Percentiles rank a stretch among this genome's conserved stretches.
phyloP scores from a whole-genome alignment of 1,284 basidiomycete genomes.

The Earliella scabrosa region DNA sequence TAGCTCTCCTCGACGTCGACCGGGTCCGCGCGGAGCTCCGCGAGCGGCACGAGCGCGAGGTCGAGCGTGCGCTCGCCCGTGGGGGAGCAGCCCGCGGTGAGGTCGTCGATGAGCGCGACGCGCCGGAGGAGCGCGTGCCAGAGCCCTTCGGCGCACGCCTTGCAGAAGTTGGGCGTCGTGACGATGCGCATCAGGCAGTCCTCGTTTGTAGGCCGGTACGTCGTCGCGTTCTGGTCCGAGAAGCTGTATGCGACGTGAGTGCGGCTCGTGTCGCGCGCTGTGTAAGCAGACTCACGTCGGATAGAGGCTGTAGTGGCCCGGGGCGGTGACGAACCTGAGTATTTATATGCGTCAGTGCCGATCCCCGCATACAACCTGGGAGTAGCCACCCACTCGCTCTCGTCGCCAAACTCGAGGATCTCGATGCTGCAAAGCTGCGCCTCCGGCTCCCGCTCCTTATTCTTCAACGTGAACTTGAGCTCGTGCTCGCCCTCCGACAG shows the following conservation, averaged over 20 bases:
- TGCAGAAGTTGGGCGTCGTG: slow-evolving; percentile 74
- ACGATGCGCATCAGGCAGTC: slow-evolving; percentile 85
- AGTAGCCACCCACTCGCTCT: slow-evolving; percentile 53
- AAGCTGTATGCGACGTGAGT: slow-evolving; percentile 43
- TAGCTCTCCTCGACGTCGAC: slow-evolving; percentile 52
- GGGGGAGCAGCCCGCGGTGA: slow-evolving; percentile 42
- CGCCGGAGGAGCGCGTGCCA: slow-evolving; percentile 66
- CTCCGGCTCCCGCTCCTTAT: slow-evolving; percentile 51
- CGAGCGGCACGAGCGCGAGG: slow-evolving; percentile 59
- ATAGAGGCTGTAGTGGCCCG: slow-evolving; percentile 72
- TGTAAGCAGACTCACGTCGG: slow-evolving; percentile 58
- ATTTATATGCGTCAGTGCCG: too few relatives aligned
- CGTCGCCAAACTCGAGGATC: slow-evolving; percentile 75
- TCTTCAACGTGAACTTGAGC: slow-evolving; percentile 60
- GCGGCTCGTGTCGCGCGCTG: not conserved
- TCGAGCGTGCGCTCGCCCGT: slow-evolving; percentile 38
- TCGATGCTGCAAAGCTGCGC: slow-evolving; percentile 81
- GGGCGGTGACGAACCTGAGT: slow-evolving; percentile 61
- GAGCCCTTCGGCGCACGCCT: slow-evolving; percentile 74
- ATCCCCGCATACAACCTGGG: not conserved
- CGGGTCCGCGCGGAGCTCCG: slow-evolving; percentile 51
- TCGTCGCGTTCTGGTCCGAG: slow-evolving; percentile 61
- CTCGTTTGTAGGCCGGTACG: slow-evolving; percentile 81
- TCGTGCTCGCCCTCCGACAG: slow-evolving; percentile 56
- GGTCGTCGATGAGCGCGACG: slow-evolving; percentile 63